Conservation (phyloP, 2,329 filamentous ascomycete species). For the Fusarium globosum region DNA sequence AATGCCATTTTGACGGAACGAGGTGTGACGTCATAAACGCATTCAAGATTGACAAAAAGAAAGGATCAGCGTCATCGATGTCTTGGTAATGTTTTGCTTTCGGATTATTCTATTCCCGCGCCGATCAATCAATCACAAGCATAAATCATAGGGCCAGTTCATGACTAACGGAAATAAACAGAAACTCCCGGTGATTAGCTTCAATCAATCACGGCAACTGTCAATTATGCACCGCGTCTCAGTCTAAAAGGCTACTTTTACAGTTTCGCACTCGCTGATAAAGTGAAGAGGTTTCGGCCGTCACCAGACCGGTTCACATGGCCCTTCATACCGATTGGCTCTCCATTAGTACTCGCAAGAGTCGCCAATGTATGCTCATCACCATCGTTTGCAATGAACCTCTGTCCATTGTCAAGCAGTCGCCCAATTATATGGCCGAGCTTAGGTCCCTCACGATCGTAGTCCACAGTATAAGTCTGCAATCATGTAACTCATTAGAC, state of each 20-base stretch:
- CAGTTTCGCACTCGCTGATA: neutral
- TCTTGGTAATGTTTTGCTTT: neutral
- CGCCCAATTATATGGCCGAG: slow-evolving; percentile 40
- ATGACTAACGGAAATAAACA: neutral
- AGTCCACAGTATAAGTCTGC: slow-evolving; percentile 49
- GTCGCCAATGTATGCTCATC: slow-evolving; percentile 29
- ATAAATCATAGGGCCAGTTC: neutral
- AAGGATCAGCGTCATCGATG: neutral
- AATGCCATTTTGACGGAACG: slow-evolving; percentile 28
- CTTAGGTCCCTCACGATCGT: slow-evolving; percentile 35
- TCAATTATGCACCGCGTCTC: neutral
- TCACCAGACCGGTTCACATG: neutral
- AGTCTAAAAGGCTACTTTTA: neutral
- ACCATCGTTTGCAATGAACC: slow-evolving; percentile 47
- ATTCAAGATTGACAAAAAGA: neutral
- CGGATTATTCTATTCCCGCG: neutral
- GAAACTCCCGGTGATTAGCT: neutral
- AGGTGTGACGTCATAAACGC: slow-evolving; percentile 24
- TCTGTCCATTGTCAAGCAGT: slow-evolving; percentile 28
- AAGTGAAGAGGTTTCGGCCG: neutral
- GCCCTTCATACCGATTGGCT: slow-evolving; percentile 36
- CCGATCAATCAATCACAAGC: neutral
- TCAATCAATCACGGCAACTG: neutral
- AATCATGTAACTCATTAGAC: neutral
- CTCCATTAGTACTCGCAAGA: slow-evolving; percentile 13